Evolutionary conservation across 345 rosid genomes (phyloP), one percentile per base, ranked within the genome.

Genomic region (Kandelia obovata): DNA sequence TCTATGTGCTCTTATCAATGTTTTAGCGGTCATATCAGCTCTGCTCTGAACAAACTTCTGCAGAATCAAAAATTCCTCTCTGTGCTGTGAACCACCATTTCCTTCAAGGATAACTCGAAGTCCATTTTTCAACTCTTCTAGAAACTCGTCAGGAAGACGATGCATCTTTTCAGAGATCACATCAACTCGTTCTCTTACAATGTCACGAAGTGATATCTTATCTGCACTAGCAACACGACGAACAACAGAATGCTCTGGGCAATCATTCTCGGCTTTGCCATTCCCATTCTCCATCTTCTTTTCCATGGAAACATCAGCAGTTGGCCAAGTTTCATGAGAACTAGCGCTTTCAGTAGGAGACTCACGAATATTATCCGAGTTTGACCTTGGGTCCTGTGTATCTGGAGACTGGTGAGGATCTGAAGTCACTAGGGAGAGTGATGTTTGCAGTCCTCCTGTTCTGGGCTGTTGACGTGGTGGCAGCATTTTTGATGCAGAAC

Each of bases 281-380:
- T 87, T 92, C 57, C 87, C 88, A 66, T 87, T 92, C 59, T 79
- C 96, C 80, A 87, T 62, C 87, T 92, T 90, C 85, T 83, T 89
- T 21, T 75, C 80, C 76, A 77, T 59, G 46, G 78, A 74, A 67
- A 81, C 86, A 71, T 89, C 89, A 5, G 89, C 81, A 77, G 94
- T 76, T 34, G 96, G 97, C 98, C 98, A 96, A 21, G 98, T 96
- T 68, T 96, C 99, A 67, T 85, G 84, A 35, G 98, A 96, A 81
- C 98, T 96, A 5, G 98, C 98, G 79, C 98, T 96, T 79, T 90
- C 98, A 34, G 98, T 88, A 37, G 99, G 99, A 7, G 98, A 96
- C 75, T 92, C 98, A 5, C 86, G 97, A 35, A 81, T 79, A 58
- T 84, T 81, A 72, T 88, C 95, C 9, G 97, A 88, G 72, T 82